These are phyloP conservation scores for Asterella californica DNA, from an alignment of 225 moss, liverwort and hornwort genomes.

Conservation along the genomic window DNA sequence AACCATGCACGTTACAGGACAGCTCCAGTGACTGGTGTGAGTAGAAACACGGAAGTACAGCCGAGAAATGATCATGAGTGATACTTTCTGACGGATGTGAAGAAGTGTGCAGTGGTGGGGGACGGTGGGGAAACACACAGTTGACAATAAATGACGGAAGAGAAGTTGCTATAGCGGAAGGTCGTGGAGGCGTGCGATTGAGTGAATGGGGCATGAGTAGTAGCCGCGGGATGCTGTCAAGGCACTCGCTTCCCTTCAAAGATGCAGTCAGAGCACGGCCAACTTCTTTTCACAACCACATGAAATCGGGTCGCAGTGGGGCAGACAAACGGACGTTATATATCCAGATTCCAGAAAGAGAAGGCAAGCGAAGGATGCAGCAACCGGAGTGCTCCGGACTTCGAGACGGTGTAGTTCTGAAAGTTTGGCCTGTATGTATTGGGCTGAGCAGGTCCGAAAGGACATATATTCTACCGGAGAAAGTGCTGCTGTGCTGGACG, in stretches of 20 bases:
- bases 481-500: slow-evolving; percentile 12
- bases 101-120: slow-evolving; percentile 7
- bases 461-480: not conserved
- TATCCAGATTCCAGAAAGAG: not conserved
- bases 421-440: not conserved
- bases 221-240: not conserved
- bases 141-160: slow-evolving; percentile 1
- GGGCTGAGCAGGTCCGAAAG: not conserved
- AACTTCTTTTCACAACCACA: slow-evolving; percentile 4
- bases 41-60: not conserved
- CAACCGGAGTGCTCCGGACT: too few relatives aligned
- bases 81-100: not conserved
- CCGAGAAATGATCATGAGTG: not conserved
- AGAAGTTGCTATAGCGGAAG: not conserved
- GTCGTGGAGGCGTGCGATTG: slow-evolving; percentile 11
- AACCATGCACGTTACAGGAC: not conserved
- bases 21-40: not conserved
- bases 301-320: not conserved
- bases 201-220: not conserved
- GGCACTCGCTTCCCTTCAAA: not conserved
- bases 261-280: slow-evolving; percentile 8
- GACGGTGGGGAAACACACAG: not conserved
- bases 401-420: not conserved
- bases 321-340: not conserved
- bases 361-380: not conserved